Base-by-base conservation (phyloP, 371 early-diverging fungal genomes). In the Paramicrosporidium saccamoebae region DNA sequence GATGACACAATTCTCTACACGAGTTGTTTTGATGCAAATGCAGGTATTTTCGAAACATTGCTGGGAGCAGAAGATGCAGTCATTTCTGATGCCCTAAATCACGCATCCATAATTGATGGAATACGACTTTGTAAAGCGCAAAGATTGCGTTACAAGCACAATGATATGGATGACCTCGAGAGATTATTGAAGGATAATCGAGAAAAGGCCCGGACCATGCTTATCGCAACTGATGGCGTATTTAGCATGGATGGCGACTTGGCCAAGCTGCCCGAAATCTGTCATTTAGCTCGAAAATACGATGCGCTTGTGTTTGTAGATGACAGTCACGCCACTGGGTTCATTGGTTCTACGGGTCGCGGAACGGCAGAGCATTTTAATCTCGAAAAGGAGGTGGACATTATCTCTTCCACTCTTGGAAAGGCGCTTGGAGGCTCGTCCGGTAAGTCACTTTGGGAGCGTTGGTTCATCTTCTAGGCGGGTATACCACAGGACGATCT, bases 21-120 rank as follows among this genome's bases (percentile, higher is more conserved):
- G 6, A 51, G 52, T n/a, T 58, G 59, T 35, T 57, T 58, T 22
- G 59, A 58, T 20, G 59, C 59, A 29, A 58, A 58, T 24, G 58
- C 59, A 10, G 57, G 59, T 2, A 43, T 58, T 26, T 58, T 58
- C 23, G 59, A 58, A 32, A 47, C 51, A 12, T 36, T 58, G 23
- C 30, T 58, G 16, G 50, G 42, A 3, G 44, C 39, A n/a, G 24
- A 58, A 21, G 59, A 59, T 22, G 57, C 55, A 2, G 37, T 58
- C n/a, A 50, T 59, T 27, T 49, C 52, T 17, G 59, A 59, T 27
- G 35, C 51, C 16, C 33, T 57, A 5, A 59, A 59, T 37, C 59
- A 59, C 23, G 57, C 59, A 15, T 52, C 54, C 27, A 59, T 59
- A 21, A 59, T 59, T 25, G 59, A 59, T 22, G 59, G 59, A 10